These are phyloP conservation scores for Barnettozyma sucrosica DNA, from an alignment of 805 yeast genomes.

Conservation along the genomic window DNA sequence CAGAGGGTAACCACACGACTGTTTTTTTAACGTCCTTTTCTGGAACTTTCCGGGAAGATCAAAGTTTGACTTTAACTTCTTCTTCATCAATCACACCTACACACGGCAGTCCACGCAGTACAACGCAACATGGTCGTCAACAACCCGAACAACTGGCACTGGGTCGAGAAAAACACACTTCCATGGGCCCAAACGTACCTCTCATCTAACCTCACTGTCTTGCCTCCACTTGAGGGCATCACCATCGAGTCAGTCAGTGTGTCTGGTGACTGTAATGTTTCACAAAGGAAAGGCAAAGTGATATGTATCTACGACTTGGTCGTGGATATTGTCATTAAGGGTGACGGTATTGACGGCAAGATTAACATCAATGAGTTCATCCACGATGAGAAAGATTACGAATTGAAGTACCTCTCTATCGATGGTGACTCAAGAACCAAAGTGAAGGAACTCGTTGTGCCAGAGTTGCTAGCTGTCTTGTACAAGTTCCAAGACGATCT, in stretches of 20 bases:
- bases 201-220: slow-evolving; percentile 30
- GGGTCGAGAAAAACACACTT: slow-evolving; percentile 65
- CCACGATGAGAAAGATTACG: slow-evolving; percentile 72
- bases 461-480: slow-evolving; percentile 43
- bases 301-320: slow-evolving; percentile 68
- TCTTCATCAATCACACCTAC: neutral
- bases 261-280: slow-evolving; percentile 74
- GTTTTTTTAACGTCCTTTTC: neutral
- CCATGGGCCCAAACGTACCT: slow-evolving; percentile 57
- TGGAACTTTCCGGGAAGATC: neutral
- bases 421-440: slow-evolving; percentile 29
- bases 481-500: slow-evolving; percentile 58
- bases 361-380: slow-evolving; percentile 60
- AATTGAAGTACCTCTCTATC: slow-evolving; percentile 43
- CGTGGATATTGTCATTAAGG: slow-evolving; percentile 41
- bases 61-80: neutral
- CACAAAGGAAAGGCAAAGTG: slow-evolving; percentile 78
- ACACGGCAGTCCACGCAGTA: neutral
- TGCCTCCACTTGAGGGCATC: slow-evolving; percentile 22
- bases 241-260: slow-evolving; percentile 37
- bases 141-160: slow-evolving; percentile 74
- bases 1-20: neutral
- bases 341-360: slow-evolving; percentile 37
- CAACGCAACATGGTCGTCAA: slow-evolving; percentile 49
- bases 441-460: slow-evolving; percentile 45